Evolutionary conservation across 2,329 filamentous ascomycete species (phyloP).

Genomic region (Intubia oerlemansii): DNA sequence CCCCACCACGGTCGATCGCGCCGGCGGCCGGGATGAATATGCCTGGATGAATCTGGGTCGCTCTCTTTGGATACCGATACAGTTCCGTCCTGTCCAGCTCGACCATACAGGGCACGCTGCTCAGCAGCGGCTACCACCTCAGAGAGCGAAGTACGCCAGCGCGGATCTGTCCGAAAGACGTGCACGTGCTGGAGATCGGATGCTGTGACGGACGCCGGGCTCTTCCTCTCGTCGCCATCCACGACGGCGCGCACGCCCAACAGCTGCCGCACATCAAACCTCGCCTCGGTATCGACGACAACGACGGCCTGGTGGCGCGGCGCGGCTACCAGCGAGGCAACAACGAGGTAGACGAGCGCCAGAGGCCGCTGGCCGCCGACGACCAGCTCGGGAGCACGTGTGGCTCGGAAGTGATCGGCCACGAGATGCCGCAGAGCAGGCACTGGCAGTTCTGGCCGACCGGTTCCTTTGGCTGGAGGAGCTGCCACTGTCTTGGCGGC

Average conservation of each 20-base stretch:
- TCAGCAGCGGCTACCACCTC: constrained; percentile 20
- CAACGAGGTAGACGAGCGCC: constrained; percentile 32
- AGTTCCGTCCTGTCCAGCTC: too few relatives aligned
- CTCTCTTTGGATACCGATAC: too few relatives aligned
- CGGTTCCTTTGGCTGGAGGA: too few relatives aligned
- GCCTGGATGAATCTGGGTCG: too few relatives aligned
- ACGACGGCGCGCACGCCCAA: constrained; percentile 9
- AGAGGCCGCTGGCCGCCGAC: constrained; percentile 27
- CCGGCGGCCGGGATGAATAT: too few relatives aligned
- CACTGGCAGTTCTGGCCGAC: too few relatives aligned
- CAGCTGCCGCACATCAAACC: constrained; percentile 31
- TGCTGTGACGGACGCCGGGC: constrained; percentile 4
- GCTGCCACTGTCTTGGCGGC: too few relatives aligned
- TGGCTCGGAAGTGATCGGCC: constrained; percentile 23
- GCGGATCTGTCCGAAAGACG: constrained; percentile 20
- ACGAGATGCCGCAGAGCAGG: constrained; percentile 28
- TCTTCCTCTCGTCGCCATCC: neutral
- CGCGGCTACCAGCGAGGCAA: constrained; percentile 26
- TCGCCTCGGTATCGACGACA: constrained; percentile 31
- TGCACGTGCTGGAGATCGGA: constrained; percentile 28
- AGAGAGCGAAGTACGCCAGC: constrained; percentile 8
- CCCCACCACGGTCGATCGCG: constrained; percentile 32
- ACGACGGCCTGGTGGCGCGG: constrained; percentile 28
- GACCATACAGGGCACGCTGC: constrained; percentile 29
- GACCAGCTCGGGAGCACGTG: constrained; percentile 23